phyloP scores from a whole-genome alignment of 345 rosid genomes.

The Anastatica hierochuntica region DNA sequence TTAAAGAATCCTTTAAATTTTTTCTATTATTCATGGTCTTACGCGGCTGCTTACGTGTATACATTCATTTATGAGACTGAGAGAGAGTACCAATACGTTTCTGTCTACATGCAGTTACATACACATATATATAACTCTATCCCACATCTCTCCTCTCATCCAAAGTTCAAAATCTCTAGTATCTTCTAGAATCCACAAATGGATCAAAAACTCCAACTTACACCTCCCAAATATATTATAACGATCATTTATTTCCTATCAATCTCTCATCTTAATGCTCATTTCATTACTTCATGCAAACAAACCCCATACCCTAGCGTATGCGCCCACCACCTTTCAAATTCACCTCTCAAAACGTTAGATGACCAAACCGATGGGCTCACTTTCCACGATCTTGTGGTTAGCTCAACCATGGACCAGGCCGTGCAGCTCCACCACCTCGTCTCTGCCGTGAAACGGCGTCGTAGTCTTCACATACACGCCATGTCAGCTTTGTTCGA shows the following conservation, averaged over 20 bases:
- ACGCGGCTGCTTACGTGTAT: conserved; percentile 9
- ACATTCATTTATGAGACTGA: conserved; percentile 14
- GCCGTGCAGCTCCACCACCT: conserved; percentile 42
- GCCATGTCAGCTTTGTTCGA: conserved; percentile 56
- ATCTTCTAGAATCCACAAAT: conserved; percentile 5
- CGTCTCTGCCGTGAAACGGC: conserved; percentile 30
- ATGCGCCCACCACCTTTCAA: conserved; percentile 33
- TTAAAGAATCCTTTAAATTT: too few relatives aligned
- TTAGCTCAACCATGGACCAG: conserved; percentile 41
- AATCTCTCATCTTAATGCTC: conserved; percentile 16
- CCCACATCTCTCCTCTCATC: neutral
- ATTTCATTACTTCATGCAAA: conserved; percentile 37
- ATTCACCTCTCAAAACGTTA: conserved; percentile 18
- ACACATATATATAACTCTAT: neutral
- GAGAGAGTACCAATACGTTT: too few relatives aligned
- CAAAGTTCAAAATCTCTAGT: neutral
- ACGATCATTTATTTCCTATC: conserved; percentile 8
- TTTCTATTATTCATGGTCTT: too few relatives aligned
- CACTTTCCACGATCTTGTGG: conserved; percentile 37
- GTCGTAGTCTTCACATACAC: conserved; percentile 23
- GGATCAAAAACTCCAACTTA: conserved; percentile 7
- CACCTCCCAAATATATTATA: conserved; percentile 9
- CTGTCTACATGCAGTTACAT: neutral
- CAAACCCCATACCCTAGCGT: conserved; percentile 51
- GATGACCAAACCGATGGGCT: conserved; percentile 20